Percentiles rank a stretch among this genome's conserved stretches.
phyloP scores from a whole-genome alignment of 495 filamentous ascomycete species.

The Neurospora sp. region DNA sequence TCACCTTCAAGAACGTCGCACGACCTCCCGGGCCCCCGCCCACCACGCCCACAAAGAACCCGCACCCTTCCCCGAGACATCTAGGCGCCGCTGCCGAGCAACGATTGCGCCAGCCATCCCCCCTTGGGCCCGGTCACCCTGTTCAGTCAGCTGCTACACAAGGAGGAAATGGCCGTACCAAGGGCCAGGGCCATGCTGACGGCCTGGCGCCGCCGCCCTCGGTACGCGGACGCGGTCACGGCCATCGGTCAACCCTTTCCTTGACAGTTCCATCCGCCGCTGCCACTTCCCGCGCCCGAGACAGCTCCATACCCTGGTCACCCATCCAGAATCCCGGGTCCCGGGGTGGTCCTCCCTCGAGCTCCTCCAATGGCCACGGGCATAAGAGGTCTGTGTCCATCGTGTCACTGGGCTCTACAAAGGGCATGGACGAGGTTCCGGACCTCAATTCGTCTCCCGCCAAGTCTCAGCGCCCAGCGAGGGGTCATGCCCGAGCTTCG shows the following conservation, averaged over 20 bases:
- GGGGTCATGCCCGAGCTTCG: constrained; percentile 68
- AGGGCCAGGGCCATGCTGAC: constrained; percentile 7
- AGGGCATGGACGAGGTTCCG: constrained; percentile 28
- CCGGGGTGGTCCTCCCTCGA: background rate
- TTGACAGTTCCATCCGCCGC: constrained; percentile 40
- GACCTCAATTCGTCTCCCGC: background rate
- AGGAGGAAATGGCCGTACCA: constrained; percentile 1
- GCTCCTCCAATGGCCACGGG: constrained; percentile 17
- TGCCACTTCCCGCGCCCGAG: constrained; percentile 25
- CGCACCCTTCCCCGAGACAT: background rate
- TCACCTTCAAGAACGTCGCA: constrained; percentile 84
- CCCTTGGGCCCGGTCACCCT: constrained; percentile 9
- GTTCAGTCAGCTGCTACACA: background rate
- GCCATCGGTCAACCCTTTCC: constrained; percentile 49
- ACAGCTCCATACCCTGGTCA: constrained; percentile 21
- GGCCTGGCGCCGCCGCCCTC: constrained; percentile 29
- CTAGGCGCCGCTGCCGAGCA: constrained; percentile 7
- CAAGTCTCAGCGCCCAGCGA: constrained; percentile 39
- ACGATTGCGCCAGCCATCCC: constrained; percentile 14
- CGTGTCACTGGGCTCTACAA: constrained; percentile 70
- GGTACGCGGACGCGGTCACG: constrained; percentile 20
- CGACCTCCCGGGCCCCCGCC: background rate
- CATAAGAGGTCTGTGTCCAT: constrained; percentile 85
- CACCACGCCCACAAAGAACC: constrained; percentile 1
- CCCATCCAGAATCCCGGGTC: background rate